Evolutionary conservation across 805 yeast species (phyloP), one percentile per base, ranked within the genome.

Genomic region (Kazachstania bromeliacearum): DNA sequence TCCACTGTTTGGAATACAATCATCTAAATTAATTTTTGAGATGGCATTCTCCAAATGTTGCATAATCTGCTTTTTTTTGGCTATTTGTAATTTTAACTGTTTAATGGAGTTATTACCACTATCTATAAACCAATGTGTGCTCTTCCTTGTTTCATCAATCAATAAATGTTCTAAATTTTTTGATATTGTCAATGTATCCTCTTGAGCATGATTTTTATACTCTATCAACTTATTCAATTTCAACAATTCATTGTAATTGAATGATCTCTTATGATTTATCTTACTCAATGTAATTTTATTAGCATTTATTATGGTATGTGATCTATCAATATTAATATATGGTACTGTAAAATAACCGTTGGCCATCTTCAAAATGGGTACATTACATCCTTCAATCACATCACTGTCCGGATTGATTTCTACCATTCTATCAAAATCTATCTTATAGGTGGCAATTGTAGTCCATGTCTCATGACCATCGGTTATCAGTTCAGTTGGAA

Each of bases 191-290:
- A 14, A 18, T 10, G 40, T 44, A 28, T 56, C 62, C 17, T 44
- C 41, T 15, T 24, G 28, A 2, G 47, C 43, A 34, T 54, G 55
- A 4, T 43, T 36, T 10, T 35, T 38, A 38, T 55, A 55, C 29
- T 56, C 60, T 5, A 53, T 24, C n/a, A 52, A 23, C 26, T 49
- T 57, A 23, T 50, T 55, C 16, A 57, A 17, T 28, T 56, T 57
- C 13, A 57, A 34, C 9, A 50, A 35, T 3, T 48, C 37, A 39
- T 52, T 57, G 34, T 46, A 57, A 12, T 45, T 44, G 17, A 63
- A 57, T 1, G 54, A 48, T 13, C 31, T 23, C 26, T 10, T n/a
- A 4, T 10, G 10, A 23, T 23, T 23, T 23, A 23, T 23, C n/a
- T 26, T 13, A 3, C 15, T 13, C 17, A 12, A 13, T 13, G 29